Evolutionary conservation across 2,329 filamentous ascomycete species (phyloP), one percentile per base, ranked within the genome.

Genomic region (Raffaelea ambrosiae): DNA sequence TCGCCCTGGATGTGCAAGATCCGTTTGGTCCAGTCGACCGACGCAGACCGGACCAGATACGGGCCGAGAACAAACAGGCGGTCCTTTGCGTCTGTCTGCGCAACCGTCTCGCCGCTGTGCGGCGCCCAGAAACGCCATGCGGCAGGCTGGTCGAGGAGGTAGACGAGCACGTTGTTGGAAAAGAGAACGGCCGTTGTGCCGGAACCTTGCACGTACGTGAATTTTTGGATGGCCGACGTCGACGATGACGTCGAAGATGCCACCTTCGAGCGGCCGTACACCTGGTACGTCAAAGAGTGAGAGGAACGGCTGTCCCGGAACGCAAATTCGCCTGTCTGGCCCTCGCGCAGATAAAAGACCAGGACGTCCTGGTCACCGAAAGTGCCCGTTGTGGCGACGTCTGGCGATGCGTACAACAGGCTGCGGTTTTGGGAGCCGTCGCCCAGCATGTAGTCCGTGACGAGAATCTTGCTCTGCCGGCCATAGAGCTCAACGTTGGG

Each of bases 401-500:
- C 83, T 0, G 80, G 81, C 2, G 83, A 83, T 0, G 79, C 85
- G 62, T 86, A 88, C 1, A 85, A 60, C 16, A 88, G 58, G 2
- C 39, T 43, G 20, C 40, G 68, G 1, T 68, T 75, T 21, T 23
- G 39, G 1, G 4, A 3, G 10, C 42, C 63, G n/a, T 73, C 71
- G 0, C 78, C 80, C 42, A 86, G 63, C 13, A 76, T 68, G 50
- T 86, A 87, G 54, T 87, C 80, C 0, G 74, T 79, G 4, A 86
- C 75, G 56, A 83, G 78, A 39, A 84, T 73, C 63, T 78, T 86
- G 0, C 81, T 83, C 57, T 87, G 83, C 20, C 83, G 68, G 0
- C 83, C 77, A 36, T 73, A 72, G 4, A 87, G 62, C 0, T 71
- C 74, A 10, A 87, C 66, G 1, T 80, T 77, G 0, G 82, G 83